Evolutionary conservation across 768 basidiomycete species (phyloP).

Genomic region (Termitomyces sp.): DNA sequence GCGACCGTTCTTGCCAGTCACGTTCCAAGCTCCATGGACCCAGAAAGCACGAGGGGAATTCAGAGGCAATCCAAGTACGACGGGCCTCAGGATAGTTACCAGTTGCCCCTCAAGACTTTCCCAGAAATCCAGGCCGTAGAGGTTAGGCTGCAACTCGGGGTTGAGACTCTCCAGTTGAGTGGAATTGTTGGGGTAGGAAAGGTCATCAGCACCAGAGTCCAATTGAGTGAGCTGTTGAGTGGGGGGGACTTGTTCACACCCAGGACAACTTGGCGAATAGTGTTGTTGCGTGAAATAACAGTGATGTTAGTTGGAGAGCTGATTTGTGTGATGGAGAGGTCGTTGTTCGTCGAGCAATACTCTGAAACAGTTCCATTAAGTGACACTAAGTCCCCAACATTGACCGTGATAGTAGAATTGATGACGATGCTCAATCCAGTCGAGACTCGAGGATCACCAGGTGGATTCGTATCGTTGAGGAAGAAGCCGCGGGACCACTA

Average conservation of each 20-base stretch:
- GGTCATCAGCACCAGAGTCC: constrained; percentile 49
- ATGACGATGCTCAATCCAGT: constrained; percentile 51
- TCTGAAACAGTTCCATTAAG: constrained; percentile 44
- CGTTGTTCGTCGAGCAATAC: constrained; percentile 46
- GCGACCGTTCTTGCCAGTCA: constrained; percentile 49
- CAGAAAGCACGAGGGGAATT: constrained; percentile 55
- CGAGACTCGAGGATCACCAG: constrained; percentile 42
- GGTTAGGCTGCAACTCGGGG: constrained; percentile 42
- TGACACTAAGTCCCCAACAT: constrained; percentile 45
- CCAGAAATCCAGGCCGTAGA: constrained; percentile 63
- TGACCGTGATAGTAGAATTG: constrained; percentile 32
- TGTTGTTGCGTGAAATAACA: constrained; percentile 41
- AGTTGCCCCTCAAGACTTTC: constrained; percentile 57
- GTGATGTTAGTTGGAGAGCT: constrained; percentile 38
- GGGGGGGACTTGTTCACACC: constrained; percentile 52
- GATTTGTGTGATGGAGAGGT: constrained; percentile 50
- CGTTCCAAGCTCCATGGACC: constrained; percentile 55
- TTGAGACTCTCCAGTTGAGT: constrained; percentile 42
- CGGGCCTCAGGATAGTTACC: constrained; percentile 47
- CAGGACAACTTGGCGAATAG: constrained; percentile 45
- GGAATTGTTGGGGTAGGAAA: constrained; percentile 52
- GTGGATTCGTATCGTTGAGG: constrained; percentile 39
- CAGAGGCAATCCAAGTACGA: constrained; percentile 43
- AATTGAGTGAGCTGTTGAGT: constrained; percentile 42
- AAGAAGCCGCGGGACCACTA: constrained; percentile 47